Evolutionary conservation across 2,329 filamentous ascomycete species (phyloP).

Genomic region (Bipolaris bicolor): DNA sequence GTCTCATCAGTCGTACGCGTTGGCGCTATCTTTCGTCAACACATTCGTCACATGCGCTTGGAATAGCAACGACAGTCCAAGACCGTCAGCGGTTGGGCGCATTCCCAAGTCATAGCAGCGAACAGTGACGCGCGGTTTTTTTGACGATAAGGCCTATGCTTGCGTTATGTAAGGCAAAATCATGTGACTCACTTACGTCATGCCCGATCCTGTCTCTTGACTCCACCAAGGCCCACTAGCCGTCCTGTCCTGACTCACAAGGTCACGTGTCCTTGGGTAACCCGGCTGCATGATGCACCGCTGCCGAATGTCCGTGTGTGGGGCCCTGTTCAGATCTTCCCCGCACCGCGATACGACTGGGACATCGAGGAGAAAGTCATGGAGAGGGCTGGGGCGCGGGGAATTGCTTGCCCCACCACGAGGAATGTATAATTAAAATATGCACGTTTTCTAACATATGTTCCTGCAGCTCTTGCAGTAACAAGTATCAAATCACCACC

Average conservation of each 20-base stretch:
- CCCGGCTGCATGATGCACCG: constrained; percentile 18
- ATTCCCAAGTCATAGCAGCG: neutral
- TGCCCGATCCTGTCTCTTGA: neutral
- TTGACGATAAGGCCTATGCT: neutral
- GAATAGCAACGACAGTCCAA: neutral
- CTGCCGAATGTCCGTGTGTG: constrained; percentile 15
- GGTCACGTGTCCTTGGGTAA: constrained; percentile 10
- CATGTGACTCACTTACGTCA: constrained; percentile 5
- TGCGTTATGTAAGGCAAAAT: neutral
- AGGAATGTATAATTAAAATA: constrained; percentile 6
- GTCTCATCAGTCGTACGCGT: constrained; percentile 1
- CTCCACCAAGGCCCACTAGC: neutral
- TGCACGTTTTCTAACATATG: constrained; percentile 10
- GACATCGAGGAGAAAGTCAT: constrained; percentile 7
- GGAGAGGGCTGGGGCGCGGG: constrained; percentile 19
- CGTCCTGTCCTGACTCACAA: constrained; percentile 1
- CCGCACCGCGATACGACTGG: constrained; percentile 18
- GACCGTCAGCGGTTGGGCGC: neutral
- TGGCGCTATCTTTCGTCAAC: constrained; percentile 1
- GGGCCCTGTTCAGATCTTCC: constrained; percentile 23
- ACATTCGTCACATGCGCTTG: constrained; percentile 4
- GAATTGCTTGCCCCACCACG: constrained; percentile 27
- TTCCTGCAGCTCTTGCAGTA: constrained; percentile 9
- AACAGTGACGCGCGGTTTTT: constrained; percentile 2
- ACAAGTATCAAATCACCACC: constrained; percentile 5